Conservation (phyloP, 148 eudicot genomes). For the Camellia granthamiana region DNA sequence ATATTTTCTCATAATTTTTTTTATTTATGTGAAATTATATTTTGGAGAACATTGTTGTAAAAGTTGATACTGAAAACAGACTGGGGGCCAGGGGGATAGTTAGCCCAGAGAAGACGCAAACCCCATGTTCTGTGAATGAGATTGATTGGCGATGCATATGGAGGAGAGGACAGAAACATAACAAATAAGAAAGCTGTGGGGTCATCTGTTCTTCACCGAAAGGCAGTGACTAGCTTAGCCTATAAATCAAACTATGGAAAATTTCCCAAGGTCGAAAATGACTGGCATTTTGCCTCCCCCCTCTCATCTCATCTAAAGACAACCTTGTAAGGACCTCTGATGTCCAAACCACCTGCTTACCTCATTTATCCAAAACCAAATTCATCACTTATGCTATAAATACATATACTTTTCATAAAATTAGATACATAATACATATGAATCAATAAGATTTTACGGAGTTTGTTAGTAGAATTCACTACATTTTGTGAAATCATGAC, state of each 20-base stretch:
- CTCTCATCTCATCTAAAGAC: background rate
- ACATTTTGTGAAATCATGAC: no score
- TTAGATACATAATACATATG: no score
- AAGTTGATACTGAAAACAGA: slow-evolving; percentile 10
- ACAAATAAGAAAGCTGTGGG: slow-evolving; percentile 11
- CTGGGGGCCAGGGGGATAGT: slow-evolving; percentile 19
- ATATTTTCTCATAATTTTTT: no score
- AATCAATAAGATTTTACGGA: no score
- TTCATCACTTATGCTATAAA: no score
- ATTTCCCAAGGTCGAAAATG: background rate
- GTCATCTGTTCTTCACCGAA: slow-evolving; percentile 11
- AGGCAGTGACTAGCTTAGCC: slow-evolving; percentile 6
- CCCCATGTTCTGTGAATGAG: slow-evolving; percentile 43
- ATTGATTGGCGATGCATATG: slow-evolving; percentile 12
- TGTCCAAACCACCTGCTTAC: slow-evolving; percentile 10
- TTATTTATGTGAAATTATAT: no score
- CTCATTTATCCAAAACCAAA: background rate
- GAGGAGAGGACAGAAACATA: slow-evolving; percentile 10
- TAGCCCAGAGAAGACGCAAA: slow-evolving; percentile 6
- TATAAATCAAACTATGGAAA: background rate
- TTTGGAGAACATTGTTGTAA: no score
- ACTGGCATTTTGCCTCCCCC: slow-evolving; percentile 9
- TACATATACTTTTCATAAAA: background rate
- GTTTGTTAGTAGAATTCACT: no score
- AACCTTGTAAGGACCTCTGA: slow-evolving; percentile 10